Evolutionary conservation across 352 stramenopile genomes (phyloP), one percentile per base, ranked within the genome.

Genomic region (Globisporangium spinosum): DNA sequence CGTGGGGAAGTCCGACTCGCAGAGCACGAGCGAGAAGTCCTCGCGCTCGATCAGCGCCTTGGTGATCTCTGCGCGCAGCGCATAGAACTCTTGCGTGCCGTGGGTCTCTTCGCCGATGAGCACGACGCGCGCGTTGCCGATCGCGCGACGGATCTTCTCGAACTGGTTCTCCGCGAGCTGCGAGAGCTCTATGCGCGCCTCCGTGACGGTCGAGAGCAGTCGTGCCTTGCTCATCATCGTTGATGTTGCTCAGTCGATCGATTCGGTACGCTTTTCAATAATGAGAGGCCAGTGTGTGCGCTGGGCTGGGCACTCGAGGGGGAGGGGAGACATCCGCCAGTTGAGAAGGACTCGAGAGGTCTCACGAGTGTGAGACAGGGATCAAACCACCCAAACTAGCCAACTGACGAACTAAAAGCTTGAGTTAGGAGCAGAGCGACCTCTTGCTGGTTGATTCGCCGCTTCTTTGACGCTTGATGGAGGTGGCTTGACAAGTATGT

Each of bases 51-150:
- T 64, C 53, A 80, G 62, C 34, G 69, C 69, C 45, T 76, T 70
- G 20, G 74, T 80, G 54, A 80, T 77, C 65, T 74, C 71, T 23
- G 71, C 70, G 0, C 74, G 74, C 29, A 77, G 27, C 3, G 23
- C 45, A 51, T 80, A 80, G 34, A 77, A 80, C 55, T 80, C 74
- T 23, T 80, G 68, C 34, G 71, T 77, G 1, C 74, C 74, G 47
- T 80, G 74, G 35, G 71, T 77, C 34, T 77, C 71, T 59, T 80
- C 71, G n/a, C 71, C 71, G 43, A 80, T 77, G 51, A 77, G 58
- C 38, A 80, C 74, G 25, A 80, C 67, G 25, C 74, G 74, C 12
- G 72, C 72, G 10, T 75, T 55, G 55, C 72, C 72, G 17, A 78
- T 73, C 8, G 72, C 69, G 15, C 47, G 29, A n/a, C 72, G 72